Conservation (phyloP, 2,329 filamentous ascomycete genomes). For the Fusarium udum region DNA sequence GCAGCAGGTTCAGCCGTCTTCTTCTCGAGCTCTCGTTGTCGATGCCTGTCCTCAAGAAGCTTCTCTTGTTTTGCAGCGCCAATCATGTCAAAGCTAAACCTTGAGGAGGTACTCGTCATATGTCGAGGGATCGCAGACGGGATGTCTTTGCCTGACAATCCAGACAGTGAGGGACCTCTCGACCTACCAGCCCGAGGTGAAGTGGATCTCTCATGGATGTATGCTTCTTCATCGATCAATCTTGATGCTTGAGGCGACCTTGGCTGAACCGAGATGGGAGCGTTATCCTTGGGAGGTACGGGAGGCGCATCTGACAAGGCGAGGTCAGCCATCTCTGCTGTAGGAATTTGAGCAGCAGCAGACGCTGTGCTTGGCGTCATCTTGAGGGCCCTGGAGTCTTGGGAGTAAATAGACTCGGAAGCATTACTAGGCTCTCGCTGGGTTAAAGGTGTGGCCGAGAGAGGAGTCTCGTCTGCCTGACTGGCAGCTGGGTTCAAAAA, state of each 20-base stretch:
- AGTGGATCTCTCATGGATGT: constrained; percentile 27
- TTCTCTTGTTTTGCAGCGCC: constrained; percentile 74
- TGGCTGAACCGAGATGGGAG: constrained; percentile 38
- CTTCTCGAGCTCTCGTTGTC: constrained; percentile 72
- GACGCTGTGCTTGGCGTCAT: constrained; percentile 44
- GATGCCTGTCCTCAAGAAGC: constrained; percentile 76
- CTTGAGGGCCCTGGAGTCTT: constrained; percentile 40
- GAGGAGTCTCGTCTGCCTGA: constrained; percentile 10
- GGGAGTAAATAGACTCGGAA: constrained; percentile 45
- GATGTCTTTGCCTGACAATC: constrained; percentile 56
- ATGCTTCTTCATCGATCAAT: constrained; percentile 32
- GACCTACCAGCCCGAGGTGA: constrained; percentile 54
- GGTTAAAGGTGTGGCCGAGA: constrained; percentile 34
- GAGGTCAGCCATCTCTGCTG: constrained; percentile 1
- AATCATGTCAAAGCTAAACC: constrained; percentile 85
- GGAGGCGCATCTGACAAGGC: constrained; percentile 44
- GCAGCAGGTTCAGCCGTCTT: constrained; percentile 53
- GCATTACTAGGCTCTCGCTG: constrained; percentile 44
- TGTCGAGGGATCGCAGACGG: constrained; percentile 66
- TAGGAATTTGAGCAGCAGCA: constrained; percentile 25
- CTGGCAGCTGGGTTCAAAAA: constrained; percentile 5
- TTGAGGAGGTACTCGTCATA: constrained; percentile 80
- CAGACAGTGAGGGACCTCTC: constrained; percentile 62
- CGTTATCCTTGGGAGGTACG: constrained; percentile 53
- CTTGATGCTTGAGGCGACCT: constrained; percentile 38